Base-by-base conservation (phyloP, 345 rosid species). In the Euphorbia lathyris region DNA sequence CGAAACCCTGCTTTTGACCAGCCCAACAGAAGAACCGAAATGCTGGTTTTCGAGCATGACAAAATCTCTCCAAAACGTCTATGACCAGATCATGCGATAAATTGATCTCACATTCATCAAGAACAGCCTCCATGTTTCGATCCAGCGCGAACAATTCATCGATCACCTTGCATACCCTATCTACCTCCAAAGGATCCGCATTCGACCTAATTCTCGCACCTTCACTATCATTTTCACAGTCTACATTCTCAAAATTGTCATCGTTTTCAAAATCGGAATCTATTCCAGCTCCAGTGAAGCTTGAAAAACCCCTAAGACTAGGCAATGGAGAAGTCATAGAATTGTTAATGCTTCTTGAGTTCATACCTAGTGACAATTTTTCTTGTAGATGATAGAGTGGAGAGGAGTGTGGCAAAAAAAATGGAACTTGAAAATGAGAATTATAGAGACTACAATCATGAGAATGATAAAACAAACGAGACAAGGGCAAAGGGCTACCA, bases 21-120 rank as follows among this genome's bases (percentile, higher is more conserved):
- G 96, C 94, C 99, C 99, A 95, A 61, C 74, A 74, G 80, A 95
- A 90, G 83, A 92, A 92, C 32, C 96, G 78, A 68, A 90, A 89
- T 0, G 96, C 98, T 0, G 90, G 96, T 76, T 90, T 95, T 73
- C 98, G 83, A 42, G 96, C 92, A n/a, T 86, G 92, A 10, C 83
- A 74, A 45, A 88, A 90, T 43, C 94, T 77, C 23, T 86, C 72
- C 78, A 95, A 68, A 43, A 90, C 92, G 5, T 80, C 84, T 10
- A 92, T 48, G 12, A 88, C 85, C 30, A 95, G 74, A 81, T 85
- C 85, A 26, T 82, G 87, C 0, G 92, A 82, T 51, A 90, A 68
- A 58, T 69, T 60, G 8, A 92, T 64, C 3, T 86, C 78, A 78
- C 85, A 85, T 78, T 85, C 94, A 73, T 90, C 92, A 42, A 95